phyloP scores from a whole-genome alignment of 768 basidiomycete genomes.

The Naganishia onofrii region DNA sequence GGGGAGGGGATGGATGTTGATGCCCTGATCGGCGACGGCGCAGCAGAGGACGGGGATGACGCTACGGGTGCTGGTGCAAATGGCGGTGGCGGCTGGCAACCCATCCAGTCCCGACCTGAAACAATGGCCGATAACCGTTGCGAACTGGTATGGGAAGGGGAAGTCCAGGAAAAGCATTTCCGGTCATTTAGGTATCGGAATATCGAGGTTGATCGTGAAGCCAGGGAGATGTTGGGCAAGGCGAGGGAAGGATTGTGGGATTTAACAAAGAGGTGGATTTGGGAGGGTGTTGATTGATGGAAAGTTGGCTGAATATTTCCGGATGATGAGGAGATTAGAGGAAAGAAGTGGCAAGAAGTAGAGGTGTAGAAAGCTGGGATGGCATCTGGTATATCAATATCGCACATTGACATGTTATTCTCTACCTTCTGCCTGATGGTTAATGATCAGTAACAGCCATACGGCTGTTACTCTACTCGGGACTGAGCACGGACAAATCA shows the following conservation, averaged over 20 bases:
- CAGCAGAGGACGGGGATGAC: slow-evolving; percentile 52
- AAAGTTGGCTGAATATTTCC: not conserved
- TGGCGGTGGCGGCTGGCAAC: slow-evolving; percentile 16
- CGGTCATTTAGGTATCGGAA: slow-evolving; percentile 69
- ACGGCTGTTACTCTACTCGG: too few relatives aligned
- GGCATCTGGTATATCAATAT: too few relatives aligned
- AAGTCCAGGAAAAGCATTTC: slow-evolving; percentile 76
- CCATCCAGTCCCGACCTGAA: slow-evolving; percentile 46
- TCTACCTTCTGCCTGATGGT: too few relatives aligned
- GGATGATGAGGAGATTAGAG: not conserved
- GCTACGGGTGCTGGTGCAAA: slow-evolving; percentile 43
- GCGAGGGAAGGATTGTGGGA: slow-evolving; percentile 92
- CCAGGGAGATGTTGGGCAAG: slow-evolving; percentile 79
- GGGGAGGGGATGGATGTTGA: slow-evolving; percentile 59
- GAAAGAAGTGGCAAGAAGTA: not conserved
- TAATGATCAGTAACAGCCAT: too few relatives aligned
- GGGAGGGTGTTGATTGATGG: slow-evolving; percentile 43
- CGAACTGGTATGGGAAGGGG: slow-evolving; percentile 89
- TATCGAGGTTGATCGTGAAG: slow-evolving; percentile 64
- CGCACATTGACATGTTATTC: too few relatives aligned
- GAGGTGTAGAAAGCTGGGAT: too few relatives aligned
- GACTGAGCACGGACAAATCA: too few relatives aligned
- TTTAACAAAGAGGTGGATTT: slow-evolving; percentile 70
- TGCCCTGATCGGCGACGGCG: slow-evolving; percentile 37
- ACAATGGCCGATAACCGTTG: slow-evolving; percentile 86